Evolutionary conservation across 1,284 basidiomycete genomes (phyloP), one percentile per base, ranked within the genome.

Genomic region (Ceratobasidium sp.): DNA sequence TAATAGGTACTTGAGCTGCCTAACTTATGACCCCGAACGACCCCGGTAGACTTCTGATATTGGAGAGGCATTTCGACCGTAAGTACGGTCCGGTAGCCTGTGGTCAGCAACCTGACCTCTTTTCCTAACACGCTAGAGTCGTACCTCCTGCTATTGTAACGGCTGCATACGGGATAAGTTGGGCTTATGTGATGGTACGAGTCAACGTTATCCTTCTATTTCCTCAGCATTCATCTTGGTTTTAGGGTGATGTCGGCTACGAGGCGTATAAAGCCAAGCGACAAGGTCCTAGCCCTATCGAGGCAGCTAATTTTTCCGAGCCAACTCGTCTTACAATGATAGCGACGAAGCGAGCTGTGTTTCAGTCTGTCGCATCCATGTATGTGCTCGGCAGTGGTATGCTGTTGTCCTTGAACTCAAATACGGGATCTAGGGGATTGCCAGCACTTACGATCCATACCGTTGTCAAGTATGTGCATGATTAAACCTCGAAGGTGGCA

Each of bases 331-430:
- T 95, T 44, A 87, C 87, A 8, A 87, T 95, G 82, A 86, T 90
- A 32, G 93, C 92, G 25, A 90, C 90, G 67, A 91, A 95, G 83
- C 89, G 93, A 80, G 91, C 92, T 1, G 88, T 91, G 8, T 97
- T 97, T 85, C 95, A 97, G 83, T 92, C 91, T n/a, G 86, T 95
- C 49, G 95, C 95, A 3, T 95, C 93, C 46, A 96, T 97, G 94
- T 92, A 81, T 67, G 88, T 85, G 29, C 78, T 79, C 32, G 70
- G 64, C n/a, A n/a, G 76, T 59, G 73, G 25, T 32, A 34, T 37
- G 32, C 3, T 56, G n/a, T 2, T 40, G 22, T 34, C 2, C 52
- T 22, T 29, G 15, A 29, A 29, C 61, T 59, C 22, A 57, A 2
- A 49, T 32, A 34, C 34, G n/a, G 70, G 46, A 46, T 71, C 34